Conservation (phyloP, 2,329 filamentous ascomycete species). For the Arthrobotrys megalospora region DNA sequence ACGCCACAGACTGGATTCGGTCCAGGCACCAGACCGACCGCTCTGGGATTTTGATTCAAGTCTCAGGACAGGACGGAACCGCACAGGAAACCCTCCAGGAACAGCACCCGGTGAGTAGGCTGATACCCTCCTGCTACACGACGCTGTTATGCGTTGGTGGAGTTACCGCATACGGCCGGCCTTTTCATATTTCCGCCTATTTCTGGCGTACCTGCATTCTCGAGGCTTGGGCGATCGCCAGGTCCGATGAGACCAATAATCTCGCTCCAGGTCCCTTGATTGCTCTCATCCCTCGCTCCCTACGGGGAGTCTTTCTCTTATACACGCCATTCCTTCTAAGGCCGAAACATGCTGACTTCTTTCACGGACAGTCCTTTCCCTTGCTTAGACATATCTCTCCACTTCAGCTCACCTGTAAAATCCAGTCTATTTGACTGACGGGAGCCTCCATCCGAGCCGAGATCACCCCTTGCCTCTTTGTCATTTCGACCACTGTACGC, state of each 20-base stretch:
- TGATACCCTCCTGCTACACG: slow-evolving; percentile 25
- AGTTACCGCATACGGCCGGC: slow-evolving; percentile 31
- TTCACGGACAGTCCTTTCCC: slow-evolving; percentile 16
- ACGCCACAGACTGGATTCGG: slow-evolving; percentile 8
- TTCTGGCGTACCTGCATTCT: slow-evolving; percentile 43
- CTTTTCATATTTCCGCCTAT: slow-evolving; percentile 40
- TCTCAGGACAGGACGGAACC: slow-evolving; percentile 9
- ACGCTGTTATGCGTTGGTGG: slow-evolving; percentile 34
- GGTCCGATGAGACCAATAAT: slow-evolving; percentile 47
- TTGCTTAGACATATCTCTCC: slow-evolving; percentile 37
- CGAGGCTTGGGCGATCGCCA: slow-evolving; percentile 44
- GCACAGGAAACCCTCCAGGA: slow-evolving; percentile 23
- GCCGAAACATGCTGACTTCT: slow-evolving; percentile 32
- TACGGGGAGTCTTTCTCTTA: slow-evolving; percentile 20
- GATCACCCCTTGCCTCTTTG: slow-evolving; percentile 41
- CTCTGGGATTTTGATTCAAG: slow-evolving; percentile 6
- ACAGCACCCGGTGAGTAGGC: slow-evolving; percentile 37
- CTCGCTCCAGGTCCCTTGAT: slow-evolving; percentile 39
- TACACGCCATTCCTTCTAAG: slow-evolving; percentile 19
- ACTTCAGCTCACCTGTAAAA: slow-evolving; percentile 17
- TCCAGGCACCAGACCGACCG: background rate
- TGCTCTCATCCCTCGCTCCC: slow-evolving; percentile 37
- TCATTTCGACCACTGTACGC: slow-evolving; percentile 30
- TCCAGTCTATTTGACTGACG: slow-evolving; percentile 27
- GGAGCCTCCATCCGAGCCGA: slow-evolving; percentile 31